Evolutionary conservation across 2,329 filamentous ascomycete species (phyloP).

Genomic region (Aspergillus vadensis): DNA sequence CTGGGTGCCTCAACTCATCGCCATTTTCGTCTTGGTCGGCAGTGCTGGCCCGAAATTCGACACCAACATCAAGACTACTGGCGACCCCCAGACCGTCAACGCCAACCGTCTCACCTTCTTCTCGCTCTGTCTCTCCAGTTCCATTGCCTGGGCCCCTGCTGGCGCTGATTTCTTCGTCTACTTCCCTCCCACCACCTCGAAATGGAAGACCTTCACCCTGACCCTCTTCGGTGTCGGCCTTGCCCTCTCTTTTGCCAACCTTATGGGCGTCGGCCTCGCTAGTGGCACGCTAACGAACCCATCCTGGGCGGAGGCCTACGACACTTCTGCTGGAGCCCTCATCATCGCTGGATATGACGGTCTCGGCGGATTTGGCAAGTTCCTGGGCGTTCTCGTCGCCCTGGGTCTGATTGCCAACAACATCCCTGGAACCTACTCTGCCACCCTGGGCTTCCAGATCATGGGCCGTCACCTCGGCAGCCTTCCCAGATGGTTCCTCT

Average conservation of each 20-base stretch:
- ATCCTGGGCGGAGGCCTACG: constrained; percentile 4
- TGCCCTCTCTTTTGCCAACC: not conserved
- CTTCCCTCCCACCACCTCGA: constrained; percentile 35
- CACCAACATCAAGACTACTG: constrained; percentile 2
- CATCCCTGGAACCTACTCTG: constrained; percentile 40
- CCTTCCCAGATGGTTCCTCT: constrained; percentile 42
- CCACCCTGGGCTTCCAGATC: constrained; percentile 39
- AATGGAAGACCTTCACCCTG: constrained; percentile 14
- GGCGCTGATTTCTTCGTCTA: constrained; percentile 41
- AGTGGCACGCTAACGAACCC: constrained; percentile 1
- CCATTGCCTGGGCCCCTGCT: constrained; percentile 26
- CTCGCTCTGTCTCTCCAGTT: constrained; percentile 30
- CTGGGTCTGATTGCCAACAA: constrained; percentile 43
- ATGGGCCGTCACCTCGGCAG: constrained; percentile 31
- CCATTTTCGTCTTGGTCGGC: constrained; percentile 37
- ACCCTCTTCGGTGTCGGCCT: constrained; percentile 2
- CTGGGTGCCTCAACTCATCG: constrained; percentile 38
- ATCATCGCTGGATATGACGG: constrained; percentile 34
- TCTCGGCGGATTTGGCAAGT: constrained; percentile 39
- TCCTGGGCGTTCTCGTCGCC: constrained; percentile 39
- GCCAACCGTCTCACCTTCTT: constrained; percentile 32
- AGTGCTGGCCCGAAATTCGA: constrained; percentile 33
- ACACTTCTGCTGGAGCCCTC: constrained; percentile 35
- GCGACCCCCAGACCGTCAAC: constrained; percentile 4
- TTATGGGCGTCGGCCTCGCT: constrained; percentile 7